These are phyloP conservation scores for Graphilbum fragrans DNA, from an alignment of 2,329 filamentous ascomycete species.

Conservation along the genomic window DNA sequence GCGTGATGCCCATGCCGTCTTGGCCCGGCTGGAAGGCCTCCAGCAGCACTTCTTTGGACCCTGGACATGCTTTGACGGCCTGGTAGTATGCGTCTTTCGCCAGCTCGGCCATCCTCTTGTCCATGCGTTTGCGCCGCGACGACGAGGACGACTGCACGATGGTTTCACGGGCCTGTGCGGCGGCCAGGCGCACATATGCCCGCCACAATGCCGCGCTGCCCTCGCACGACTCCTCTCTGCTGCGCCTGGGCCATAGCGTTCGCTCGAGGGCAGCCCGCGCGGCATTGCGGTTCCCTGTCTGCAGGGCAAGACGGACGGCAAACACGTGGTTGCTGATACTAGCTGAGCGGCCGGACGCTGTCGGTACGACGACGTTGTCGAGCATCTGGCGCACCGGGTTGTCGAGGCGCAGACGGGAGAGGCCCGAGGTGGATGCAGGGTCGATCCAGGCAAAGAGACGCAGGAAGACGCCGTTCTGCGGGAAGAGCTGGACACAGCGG, in stretches of 20 bases:
- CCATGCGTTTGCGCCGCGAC: slow-evolving; percentile 8
- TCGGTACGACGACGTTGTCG: slow-evolving; percentile 33
- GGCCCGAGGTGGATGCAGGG: slow-evolving; percentile 19
- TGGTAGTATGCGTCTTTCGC: slow-evolving; percentile 36
- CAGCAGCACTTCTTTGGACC: slow-evolving; percentile 37
- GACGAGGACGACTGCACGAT: slow-evolving; percentile 12
- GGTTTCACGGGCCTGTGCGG: slow-evolving; percentile 3
- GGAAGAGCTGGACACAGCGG: slow-evolving; percentile 51
- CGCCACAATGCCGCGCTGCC: slow-evolving; percentile 34
- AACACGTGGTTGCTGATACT: slow-evolving; percentile 30
- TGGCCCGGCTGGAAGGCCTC: slow-evolving; percentile 29
- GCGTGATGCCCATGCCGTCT: slow-evolving; percentile 22
- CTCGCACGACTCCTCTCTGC: slow-evolving; percentile 21
- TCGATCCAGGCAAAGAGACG: slow-evolving; percentile 64
- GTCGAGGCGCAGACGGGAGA: slow-evolving; percentile 45
- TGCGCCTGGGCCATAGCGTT: slow-evolving; percentile 25
- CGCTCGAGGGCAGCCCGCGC: slow-evolving; percentile 38
- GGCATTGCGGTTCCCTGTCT: slow-evolving; percentile 37
- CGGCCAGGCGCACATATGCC: slow-evolving; percentile 32
- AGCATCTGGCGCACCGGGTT: slow-evolving; percentile 64
- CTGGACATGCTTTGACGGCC: slow-evolving; percentile 33
- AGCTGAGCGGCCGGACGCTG: slow-evolving; percentile 21
- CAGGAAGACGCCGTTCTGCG: slow-evolving; percentile 66
- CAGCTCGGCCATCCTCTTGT: slow-evolving; percentile 5
- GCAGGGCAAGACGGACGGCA: slow-evolving; percentile 37